Conservation (phyloP, 305 asterid genomes). For the Fraxinus paxiana region DNA sequence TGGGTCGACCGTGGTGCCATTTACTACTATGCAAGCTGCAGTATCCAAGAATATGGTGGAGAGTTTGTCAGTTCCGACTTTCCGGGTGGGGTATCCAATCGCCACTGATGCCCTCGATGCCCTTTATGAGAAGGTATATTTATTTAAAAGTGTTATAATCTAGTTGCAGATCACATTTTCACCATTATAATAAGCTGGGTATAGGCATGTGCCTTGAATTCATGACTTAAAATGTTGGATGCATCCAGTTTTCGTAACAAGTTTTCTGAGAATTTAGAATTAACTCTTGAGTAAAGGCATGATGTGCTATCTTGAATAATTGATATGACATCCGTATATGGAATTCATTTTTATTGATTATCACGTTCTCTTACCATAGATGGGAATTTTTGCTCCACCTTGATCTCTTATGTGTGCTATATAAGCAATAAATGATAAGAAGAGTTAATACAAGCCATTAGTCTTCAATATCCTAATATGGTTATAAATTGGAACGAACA, state of each 20-base stretch:
- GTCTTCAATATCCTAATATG: neutral
- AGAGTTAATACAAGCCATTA: neutral
- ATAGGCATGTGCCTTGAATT: neutral
- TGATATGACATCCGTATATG: neutral
- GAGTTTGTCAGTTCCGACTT: constrained; percentile 79
- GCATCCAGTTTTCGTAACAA: neutral
- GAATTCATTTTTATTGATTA: neutral
- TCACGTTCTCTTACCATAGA: neutral
- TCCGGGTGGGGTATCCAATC: constrained; percentile 84
- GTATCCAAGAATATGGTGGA: constrained; percentile 90
- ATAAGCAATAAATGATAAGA: neutral
- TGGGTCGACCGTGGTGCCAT: constrained; percentile 69
- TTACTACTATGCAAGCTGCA: constrained; percentile 84
- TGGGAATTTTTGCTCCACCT: neutral
- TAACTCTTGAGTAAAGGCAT: neutral
- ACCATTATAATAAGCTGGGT: neutral
- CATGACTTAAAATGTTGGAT: neutral
- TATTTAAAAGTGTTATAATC: neutral
- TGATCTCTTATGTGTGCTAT: neutral
- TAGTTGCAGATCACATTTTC: constrained; percentile 4
- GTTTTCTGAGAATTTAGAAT: neutral
- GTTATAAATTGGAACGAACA: neutral
- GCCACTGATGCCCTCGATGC: constrained; percentile 74
- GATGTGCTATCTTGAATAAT: neutral
- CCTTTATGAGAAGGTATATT: constrained; percentile 65